Evolutionary conservation across 345 rosid genomes (phyloP), one percentile per base, ranked within the genome.

Genomic region (Tarenaya hassleriana): DNA sequence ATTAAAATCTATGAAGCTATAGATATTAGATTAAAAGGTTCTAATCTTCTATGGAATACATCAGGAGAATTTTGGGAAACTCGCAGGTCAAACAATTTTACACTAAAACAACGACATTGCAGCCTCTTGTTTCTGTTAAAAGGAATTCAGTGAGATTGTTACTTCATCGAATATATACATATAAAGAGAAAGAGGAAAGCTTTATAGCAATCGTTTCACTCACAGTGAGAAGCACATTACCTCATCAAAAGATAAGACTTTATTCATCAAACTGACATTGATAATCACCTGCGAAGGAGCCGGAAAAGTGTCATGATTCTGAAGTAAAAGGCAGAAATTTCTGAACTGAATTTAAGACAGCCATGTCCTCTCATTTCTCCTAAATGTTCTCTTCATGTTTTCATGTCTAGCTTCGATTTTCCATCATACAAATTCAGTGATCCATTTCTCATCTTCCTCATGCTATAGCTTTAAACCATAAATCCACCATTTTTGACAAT

Each of bases 201-300:
- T 24, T 24, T 2, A 24, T 24, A 41, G 13, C 35, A 60, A 16
- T 27, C 11, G 20, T 16, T 37, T 3, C 12, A 46, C 11, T 20
- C 4, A 34, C 41, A 24, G 20, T 49, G 19, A 15, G 47, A 33
- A 12, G 3, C 13, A 8, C 34, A 5, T 58, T 68, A 91, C 95
- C 90, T 92, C 66, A 35, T 92, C 94, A 67, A 92, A 85, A 53
- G 86, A 57, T 42, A 83, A 52, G 53, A 88, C 69, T 34, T 79
- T 79, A 57, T 80, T 81, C 98, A 92, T 88, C 46, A 75, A 77
- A 67, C 94, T 70, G 61, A 81, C 52, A 70, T 73, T 85, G 66
- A 88, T 61, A 48, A 92, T 81, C 69, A 88, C 94, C 98, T 85
- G 83, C 56, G 41, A 45, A 62, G 34, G 48, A 13, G 47, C 18